Evolutionary conservation across 805 yeast genomes (phyloP).

Genomic region (Nakazawaea wyomingensis): DNA sequence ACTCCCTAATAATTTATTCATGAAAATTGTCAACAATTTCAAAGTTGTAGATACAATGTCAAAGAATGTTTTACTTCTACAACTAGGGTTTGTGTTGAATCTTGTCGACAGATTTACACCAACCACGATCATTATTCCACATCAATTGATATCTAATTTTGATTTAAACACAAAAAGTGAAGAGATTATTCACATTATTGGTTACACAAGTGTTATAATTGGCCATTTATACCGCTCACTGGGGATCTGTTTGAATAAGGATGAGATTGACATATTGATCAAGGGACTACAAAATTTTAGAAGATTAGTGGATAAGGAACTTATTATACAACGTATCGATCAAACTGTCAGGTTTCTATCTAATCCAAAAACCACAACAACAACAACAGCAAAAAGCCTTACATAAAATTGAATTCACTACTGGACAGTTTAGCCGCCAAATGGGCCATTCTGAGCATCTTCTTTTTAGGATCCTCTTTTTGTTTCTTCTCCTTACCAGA

Average conservation of each 20-base stretch:
- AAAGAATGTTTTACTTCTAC: constrained; percentile 5
- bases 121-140: neutral
- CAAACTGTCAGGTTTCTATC: neutral
- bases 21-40: neutral
- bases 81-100: constrained; percentile 4
- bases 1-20: neutral
- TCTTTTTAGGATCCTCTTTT: constrained; percentile 65
- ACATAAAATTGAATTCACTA: constrained; percentile 65
- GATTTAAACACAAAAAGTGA: neutral
- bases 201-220: constrained; percentile 21
- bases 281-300: neutral
- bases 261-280: neutral
- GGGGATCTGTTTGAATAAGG: neutral
- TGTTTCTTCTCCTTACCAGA: constrained; percentile 33
- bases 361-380: neutral
- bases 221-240: neutral
- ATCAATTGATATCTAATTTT: neutral
- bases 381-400: no score
- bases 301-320: neutral
- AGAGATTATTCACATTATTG: neutral
- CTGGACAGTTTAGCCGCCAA: constrained; percentile 57
- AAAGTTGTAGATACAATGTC: neutral
- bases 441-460: constrained; percentile 72
- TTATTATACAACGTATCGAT: neutral
- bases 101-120: neutral